These are phyloP conservation scores for Ceratocystis alfenasii DNA, from an alignment of 2,329 filamentous ascomycete genomes.

Conservation along the genomic window DNA sequence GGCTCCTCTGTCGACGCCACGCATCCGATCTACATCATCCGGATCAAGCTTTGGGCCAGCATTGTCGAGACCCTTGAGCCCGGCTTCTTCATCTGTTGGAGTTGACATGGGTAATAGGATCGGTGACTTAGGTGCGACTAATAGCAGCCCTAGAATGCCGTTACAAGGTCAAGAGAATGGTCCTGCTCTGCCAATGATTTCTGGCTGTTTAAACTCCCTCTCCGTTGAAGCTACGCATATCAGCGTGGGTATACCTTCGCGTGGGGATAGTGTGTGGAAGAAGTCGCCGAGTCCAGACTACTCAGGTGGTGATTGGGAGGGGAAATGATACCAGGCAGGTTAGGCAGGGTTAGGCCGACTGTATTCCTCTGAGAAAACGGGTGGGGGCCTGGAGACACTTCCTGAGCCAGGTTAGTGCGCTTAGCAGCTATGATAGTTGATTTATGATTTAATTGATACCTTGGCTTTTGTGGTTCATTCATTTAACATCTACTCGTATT, in stretches of 20 bases:
- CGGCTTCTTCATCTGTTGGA: not conserved
- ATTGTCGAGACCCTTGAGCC: not conserved
- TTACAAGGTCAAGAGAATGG: not conserved
- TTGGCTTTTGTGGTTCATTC: not conserved
- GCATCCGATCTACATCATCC: not conserved
- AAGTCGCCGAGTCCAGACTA: conserved; percentile 16
- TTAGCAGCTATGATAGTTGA: not conserved
- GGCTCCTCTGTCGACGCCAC: conserved; percentile 10
- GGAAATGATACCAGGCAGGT: not conserved
- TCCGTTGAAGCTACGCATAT: not conserved
- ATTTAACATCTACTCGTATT: not conserved
- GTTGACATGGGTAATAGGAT: too few species aligned
- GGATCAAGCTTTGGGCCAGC: not conserved
- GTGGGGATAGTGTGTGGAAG: conserved; percentile 9
- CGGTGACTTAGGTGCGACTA: not conserved
- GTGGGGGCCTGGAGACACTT: not conserved
- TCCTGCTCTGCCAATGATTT: not conserved
- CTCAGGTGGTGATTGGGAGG: conserved; percentile 16
- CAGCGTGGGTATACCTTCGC: not conserved
- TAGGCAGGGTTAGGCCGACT: not conserved
- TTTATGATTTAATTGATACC: not conserved
- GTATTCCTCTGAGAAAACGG: not conserved
- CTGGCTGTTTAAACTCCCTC: not conserved
- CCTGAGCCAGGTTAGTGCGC: too few species aligned
- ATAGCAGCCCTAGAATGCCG: not conserved